phyloP scores from a whole-genome alignment of 106 monocot genomes.

The Dendrobium officinale region DNA sequence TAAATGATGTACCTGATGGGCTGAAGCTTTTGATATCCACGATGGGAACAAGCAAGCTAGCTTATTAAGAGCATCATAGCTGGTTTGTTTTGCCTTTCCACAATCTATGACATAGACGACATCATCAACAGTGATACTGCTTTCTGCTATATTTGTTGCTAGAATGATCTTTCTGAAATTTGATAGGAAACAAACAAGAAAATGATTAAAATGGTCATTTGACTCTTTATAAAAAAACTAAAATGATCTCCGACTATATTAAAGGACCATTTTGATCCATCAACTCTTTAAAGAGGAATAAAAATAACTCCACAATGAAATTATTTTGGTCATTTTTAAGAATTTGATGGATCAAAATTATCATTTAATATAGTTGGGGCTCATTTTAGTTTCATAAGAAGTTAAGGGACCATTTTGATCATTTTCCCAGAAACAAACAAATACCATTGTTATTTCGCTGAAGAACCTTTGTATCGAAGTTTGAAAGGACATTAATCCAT shows the following conservation, averaged over 20 bases:
- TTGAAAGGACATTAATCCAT: not conserved
- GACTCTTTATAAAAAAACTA: too few species aligned
- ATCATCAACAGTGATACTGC: conserved; percentile 96
- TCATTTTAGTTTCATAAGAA: too few species aligned
- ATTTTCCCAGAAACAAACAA: too few species aligned
- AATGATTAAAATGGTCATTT: too few species aligned
- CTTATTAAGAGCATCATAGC: conserved; percentile 97
- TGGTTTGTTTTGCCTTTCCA: conserved; percentile 98
- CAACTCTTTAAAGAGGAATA: too few species aligned
- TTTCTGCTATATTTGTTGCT: conserved; percentile 98
- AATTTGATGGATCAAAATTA: too few species aligned
- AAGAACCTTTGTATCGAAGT: not conserved
- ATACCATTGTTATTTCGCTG: not conserved
- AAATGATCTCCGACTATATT: too few species aligned
- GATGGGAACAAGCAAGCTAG: conserved; percentile 88
- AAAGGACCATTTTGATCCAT: too few species aligned
- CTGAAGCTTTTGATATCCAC: conserved; percentile 99
- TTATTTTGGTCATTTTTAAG: not conserved
- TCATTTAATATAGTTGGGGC: too few species aligned
- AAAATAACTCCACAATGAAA: too few species aligned
- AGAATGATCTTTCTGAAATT: conserved; percentile 84
- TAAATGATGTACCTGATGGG: conserved; percentile 63
- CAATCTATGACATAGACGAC: conserved; percentile 93
- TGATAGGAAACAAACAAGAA: not conserved
- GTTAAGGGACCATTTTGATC: too few species aligned